Evolutionary conservation across 352 stramenopile genomes (phyloP).

Genomic region (Globisporangium emineosum): DNA sequence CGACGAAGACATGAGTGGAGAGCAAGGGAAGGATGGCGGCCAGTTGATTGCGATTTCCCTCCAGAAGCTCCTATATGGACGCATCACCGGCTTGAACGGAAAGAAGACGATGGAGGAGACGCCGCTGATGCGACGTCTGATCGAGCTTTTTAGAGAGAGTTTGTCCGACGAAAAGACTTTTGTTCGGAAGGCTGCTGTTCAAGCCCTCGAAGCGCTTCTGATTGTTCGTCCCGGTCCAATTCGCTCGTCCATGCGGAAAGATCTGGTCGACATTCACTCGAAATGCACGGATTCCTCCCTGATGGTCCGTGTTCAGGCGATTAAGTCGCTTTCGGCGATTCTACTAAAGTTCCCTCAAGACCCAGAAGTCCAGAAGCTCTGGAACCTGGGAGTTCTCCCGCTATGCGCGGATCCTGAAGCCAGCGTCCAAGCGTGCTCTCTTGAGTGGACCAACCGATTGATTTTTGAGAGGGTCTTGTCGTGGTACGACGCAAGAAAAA

Average conservation of each 20-base stretch:
- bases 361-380: slow-evolving; percentile 72
- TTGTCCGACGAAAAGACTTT: slow-evolving; percentile 82
- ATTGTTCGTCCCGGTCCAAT: slow-evolving; percentile 46
- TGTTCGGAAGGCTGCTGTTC: slow-evolving; percentile 73
- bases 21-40: slow-evolving; percentile 11
- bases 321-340: slow-evolving; percentile 78
- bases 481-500: slow-evolving; percentile 50
- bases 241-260: slow-evolving; percentile 49
- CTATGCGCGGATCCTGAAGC: slow-evolving; percentile 78
- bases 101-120: slow-evolving; percentile 45
- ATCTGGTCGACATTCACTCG: slow-evolving; percentile 76
- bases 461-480: slow-evolving; percentile 65
- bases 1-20: slow-evolving; percentile 22
- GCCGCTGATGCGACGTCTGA: slow-evolving; percentile 56
- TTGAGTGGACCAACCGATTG: slow-evolving; percentile 54
- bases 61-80: slow-evolving; percentile 46
- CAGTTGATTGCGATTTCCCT: slow-evolving; percentile 47
- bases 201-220: slow-evolving; percentile 73
- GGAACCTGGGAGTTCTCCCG: slow-evolving; percentile 81
- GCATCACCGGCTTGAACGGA: slow-evolving; percentile 25
- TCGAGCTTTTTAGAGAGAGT: slow-evolving; percentile 72
- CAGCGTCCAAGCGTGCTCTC: slow-evolving; percentile 60
- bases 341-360: slow-evolving; percentile 70
- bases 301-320: slow-evolving; percentile 74
- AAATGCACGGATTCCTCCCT: slow-evolving; percentile 75